Base-by-base conservation (phyloP, 2,329 filamentous ascomycete species). In the Xylariaceae sp. region DNA sequence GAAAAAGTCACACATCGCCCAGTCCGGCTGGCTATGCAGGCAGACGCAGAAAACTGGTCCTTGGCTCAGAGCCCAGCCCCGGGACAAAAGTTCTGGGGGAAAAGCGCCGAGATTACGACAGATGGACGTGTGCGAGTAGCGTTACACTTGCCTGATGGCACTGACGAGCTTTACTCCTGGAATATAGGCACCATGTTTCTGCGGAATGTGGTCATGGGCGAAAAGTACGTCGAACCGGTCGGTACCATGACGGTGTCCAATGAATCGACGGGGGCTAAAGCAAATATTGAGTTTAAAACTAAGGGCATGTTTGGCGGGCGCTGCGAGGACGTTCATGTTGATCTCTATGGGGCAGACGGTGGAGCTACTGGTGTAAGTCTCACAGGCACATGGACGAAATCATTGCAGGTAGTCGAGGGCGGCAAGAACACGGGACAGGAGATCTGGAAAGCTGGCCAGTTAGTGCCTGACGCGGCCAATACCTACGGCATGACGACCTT, bases 81-180 rank as follows among this genome's bases (percentile, higher is more conserved):
- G 0, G 87, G 87, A 19, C 92, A 99, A 68, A 97, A 97, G 68
- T 99, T 99, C 75, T 97, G 94, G 94, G 94, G 94, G 52, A 97
- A 97, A 75, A 92, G 87, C 51, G 90, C 90, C 2, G 94, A 99
- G 71, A 84, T 99, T 58, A 94, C 89, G 56, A 97, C 91, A 0
- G 92, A 96, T 51, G 94, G 94, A 2, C 87, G 89, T 22, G 85
- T 90, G 3, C 83, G 92, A 46, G 78, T 96, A 37, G 83, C 85
- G 37, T 75, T 99, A 26, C 85, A 80, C 22, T 68, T 85, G 47
- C 62, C 77, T 0, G 81, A 94, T 67, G 79, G 80, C 2, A 81
- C 76, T 1, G 88, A 89, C 51, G 92, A 97, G 68, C 80, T 84
- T 56, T 99, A 92, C 74, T 92, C 86, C 63, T 99, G 91, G 90